A percentile compares a stretch with the other conserved stretches of the same genome.
Evolutionary conservation across 805 yeast genomes (phyloP).

Genomic region (Candida mattraensis): DNA sequence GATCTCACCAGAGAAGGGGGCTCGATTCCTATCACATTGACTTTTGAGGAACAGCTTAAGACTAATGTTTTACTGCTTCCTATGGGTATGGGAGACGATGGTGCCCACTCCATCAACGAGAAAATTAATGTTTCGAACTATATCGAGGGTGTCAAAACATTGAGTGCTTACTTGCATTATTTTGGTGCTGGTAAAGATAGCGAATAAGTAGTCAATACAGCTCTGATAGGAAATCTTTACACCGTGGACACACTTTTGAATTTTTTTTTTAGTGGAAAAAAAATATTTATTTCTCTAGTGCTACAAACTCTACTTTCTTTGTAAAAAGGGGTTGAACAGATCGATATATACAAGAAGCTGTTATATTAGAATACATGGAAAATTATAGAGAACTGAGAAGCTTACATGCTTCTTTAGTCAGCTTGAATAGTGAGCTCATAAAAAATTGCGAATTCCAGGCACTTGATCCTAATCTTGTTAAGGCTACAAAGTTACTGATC

Average conservation of each 20-base stretch:
- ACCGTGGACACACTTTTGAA: no score
- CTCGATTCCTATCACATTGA: slow-evolving; percentile 93
- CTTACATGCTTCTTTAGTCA: slow-evolving; percentile 19
- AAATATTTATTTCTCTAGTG: no score
- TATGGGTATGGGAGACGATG: slow-evolving; percentile 99
- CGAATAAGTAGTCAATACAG: no score
- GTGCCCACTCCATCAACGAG: slow-evolving; percentile 98
- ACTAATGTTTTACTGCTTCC: slow-evolving; percentile 89
- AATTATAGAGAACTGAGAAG: slow-evolving; percentile 11
- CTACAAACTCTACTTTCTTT: no score
- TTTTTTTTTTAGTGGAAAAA: no score
- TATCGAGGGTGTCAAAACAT: slow-evolving; percentile 89
- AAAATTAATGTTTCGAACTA: slow-evolving; percentile 87
- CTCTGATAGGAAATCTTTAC: no score
- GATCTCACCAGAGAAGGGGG: slow-evolving; percentile 99
- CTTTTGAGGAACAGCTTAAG: slow-evolving; percentile 85
- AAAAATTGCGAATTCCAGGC: background rate
- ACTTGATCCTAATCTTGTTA: slow-evolving; percentile 2
- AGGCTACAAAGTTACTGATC: slow-evolving; percentile 14
- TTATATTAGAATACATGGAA: slow-evolving; percentile 3
- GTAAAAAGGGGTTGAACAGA: no score
- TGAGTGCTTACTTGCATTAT: slow-evolving; percentile 91
- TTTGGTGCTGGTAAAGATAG: slow-evolving; percentile 41
- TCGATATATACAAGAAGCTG: no score
- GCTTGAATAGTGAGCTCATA: slow-evolving; percentile 17